Percentiles rank a stretch among this genome's conserved stretches.
These are phyloP conservation scores for Citrus maxima DNA, from an alignment of 345 rosid species.

Conservation along the genomic window DNA sequence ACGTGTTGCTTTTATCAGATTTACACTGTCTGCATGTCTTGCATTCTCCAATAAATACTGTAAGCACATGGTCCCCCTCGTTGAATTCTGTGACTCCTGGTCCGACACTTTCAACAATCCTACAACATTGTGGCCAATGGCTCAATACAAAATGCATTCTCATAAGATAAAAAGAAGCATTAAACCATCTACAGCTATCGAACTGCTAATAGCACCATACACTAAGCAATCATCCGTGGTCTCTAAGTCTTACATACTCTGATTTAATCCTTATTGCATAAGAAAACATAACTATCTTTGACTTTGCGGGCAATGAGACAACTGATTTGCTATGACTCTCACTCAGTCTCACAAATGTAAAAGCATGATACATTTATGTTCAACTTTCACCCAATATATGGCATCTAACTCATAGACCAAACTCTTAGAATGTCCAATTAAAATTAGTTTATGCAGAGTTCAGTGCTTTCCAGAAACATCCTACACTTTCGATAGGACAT, in stretches of 20 bases:
- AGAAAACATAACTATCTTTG: background rate
- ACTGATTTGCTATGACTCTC: background rate
- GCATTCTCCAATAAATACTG: constrained; percentile 87
- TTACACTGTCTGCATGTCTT: constrained; percentile 61
- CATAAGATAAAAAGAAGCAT: background rate
- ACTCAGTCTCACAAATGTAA: background rate
- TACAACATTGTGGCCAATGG: constrained; percentile 29
- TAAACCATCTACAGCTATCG: background rate
- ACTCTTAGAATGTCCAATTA: background rate
- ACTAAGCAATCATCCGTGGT: background rate
- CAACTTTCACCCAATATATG: background rate
- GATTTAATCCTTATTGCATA: background rate
- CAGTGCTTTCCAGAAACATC: background rate
- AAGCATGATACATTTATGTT: background rate
- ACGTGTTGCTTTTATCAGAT: constrained; percentile 79
- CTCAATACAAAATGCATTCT: background rate
- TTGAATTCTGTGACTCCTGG: constrained; percentile 70
- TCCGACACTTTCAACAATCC: constrained; percentile 87
- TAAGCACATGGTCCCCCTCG: constrained; percentile 84
- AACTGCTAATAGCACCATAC: background rate
- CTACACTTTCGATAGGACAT: background rate
- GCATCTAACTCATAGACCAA: background rate
- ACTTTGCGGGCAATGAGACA: background rate
- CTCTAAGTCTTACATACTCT: background rate
- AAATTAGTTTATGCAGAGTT: background rate